Percentiles rank a stretch among this genome's conserved stretches.
Evolutionary conservation across 208 protist species (phyloP).

Genomic region (Leishmania tarentolae): DNA sequence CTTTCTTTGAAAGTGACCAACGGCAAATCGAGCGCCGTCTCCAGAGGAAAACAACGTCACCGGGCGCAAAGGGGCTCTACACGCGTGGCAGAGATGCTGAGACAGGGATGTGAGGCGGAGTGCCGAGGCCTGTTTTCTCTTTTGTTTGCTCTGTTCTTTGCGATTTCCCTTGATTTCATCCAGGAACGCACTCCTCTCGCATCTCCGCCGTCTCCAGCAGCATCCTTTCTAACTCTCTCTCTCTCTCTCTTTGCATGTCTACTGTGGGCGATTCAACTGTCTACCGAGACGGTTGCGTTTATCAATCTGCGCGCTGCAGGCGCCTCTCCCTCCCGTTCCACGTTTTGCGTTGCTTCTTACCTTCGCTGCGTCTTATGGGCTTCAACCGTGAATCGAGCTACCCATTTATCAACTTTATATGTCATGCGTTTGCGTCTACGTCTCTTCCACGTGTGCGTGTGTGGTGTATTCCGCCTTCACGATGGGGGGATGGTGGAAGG

Average conservation of each 20-base stretch:
- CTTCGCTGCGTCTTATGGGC: background rate
- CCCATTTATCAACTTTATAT: too few species aligned
- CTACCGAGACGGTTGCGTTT: background rate
- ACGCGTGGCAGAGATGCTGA: background rate
- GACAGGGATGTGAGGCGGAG: background rate
- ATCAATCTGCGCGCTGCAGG: background rate
- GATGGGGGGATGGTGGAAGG: background rate
- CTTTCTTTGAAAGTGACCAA: background rate
- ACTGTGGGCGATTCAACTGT: background rate
- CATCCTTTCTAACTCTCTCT: too few species aligned
- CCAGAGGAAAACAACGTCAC: background rate
- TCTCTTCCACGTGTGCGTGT: background rate
- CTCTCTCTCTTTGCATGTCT: background rate
- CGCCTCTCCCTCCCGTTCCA: background rate
- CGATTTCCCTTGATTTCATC: background rate
- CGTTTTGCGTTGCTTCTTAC: background rate
- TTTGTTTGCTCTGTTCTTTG: background rate
- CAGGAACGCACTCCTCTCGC: too few species aligned
- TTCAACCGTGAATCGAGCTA: background rate
- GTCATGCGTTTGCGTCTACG: background rate
- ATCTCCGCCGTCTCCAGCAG: too few species aligned
- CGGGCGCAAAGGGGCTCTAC: background rate
- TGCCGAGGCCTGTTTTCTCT: background rate
- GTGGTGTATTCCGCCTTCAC: background rate
- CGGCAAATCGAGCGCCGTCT: background rate